Evolutionary conservation across 208 protist species (phyloP).

Genomic region (Crithidia bombi): DNA sequence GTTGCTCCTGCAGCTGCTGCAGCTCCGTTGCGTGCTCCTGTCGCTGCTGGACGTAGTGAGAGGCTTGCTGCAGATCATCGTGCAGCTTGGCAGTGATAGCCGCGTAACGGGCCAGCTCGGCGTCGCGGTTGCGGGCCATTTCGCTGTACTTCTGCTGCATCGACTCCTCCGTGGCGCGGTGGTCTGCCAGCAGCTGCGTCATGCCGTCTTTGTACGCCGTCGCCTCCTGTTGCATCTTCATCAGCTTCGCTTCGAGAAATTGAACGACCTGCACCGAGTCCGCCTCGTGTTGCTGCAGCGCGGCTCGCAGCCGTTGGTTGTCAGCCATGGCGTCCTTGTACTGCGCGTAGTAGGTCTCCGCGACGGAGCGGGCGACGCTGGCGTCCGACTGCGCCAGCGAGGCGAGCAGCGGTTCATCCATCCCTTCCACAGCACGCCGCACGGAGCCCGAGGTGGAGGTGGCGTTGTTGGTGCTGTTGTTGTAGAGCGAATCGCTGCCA

Average conservation of each 20-base stretch:
- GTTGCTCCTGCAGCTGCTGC: conserved; percentile 62
- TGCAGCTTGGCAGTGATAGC: conserved; percentile 60
- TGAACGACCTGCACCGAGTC: conserved; percentile 66
- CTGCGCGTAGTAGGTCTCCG: conserved; percentile 53
- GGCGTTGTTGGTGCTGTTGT: neutral
- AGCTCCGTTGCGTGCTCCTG: conserved; percentile 70
- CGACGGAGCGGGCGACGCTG: conserved; percentile 42
- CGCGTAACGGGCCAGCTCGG: conserved; percentile 58
- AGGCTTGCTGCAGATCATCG: conserved; percentile 59
- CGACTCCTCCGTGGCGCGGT: conserved; percentile 32
- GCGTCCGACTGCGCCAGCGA: conserved; percentile 72
- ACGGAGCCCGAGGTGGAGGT: neutral
- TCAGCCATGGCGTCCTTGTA: conserved; percentile 44
- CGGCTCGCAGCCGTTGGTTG: conserved; percentile 51
- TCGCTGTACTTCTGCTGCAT: conserved; percentile 54
- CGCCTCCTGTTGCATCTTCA: conserved; percentile 36
- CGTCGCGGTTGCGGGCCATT: conserved; percentile 65
- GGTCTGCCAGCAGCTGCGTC: conserved; percentile 38
- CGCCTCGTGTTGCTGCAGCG: conserved; percentile 55
- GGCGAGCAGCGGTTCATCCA: conserved; percentile 49
- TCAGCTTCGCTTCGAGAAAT: conserved; percentile 51
- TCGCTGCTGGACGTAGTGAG: conserved; percentile 61
- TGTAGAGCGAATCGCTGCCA: neutral
- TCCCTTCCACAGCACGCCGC: neutral
- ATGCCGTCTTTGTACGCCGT: conserved; percentile 44